phyloP scores from a whole-genome alignment of 2,329 filamentous ascomycete species.

The Colletotrichum sojae region DNA sequence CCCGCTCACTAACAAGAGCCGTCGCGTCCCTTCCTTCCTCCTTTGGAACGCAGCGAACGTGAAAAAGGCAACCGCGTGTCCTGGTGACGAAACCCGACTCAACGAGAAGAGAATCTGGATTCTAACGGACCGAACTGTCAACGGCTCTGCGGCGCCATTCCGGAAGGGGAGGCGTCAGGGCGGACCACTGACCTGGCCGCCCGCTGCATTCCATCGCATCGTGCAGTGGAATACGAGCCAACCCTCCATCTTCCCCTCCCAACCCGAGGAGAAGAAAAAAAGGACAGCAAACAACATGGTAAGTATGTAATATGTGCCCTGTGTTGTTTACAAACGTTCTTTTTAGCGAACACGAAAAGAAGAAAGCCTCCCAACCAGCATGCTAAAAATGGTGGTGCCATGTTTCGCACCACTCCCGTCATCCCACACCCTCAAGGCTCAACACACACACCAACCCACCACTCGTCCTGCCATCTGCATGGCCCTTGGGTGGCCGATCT shows the following conservation, averaged over 20 bases:
- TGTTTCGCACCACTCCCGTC: conserved; percentile 11
- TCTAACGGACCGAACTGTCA: conserved; percentile 9
- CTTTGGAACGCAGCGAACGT: neutral
- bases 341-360: neutral
- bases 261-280: neutral
- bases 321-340: neutral
- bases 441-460: too few species aligned
- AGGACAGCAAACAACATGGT: neutral
- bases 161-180: neutral
- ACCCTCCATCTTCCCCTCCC: neutral
- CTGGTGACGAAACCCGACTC: conserved; percentile 8
- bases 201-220: conserved; percentile 4
- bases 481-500: too few species aligned
- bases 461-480: too few species aligned
- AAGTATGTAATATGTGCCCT: neutral
- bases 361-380: neutral
- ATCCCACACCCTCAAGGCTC: too few species aligned
- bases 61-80: conserved; percentile 17
- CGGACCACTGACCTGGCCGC: neutral
- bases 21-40: neutral
- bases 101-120: conserved; percentile 10
- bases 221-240: conserved; percentile 16
- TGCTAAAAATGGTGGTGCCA: conserved; percentile 29
- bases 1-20: neutral
- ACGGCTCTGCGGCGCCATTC: conserved; percentile 19